phyloP scores from a whole-genome alignment of 2,329 filamentous ascomycete genomes.

The Cercospora sp. region DNA sequence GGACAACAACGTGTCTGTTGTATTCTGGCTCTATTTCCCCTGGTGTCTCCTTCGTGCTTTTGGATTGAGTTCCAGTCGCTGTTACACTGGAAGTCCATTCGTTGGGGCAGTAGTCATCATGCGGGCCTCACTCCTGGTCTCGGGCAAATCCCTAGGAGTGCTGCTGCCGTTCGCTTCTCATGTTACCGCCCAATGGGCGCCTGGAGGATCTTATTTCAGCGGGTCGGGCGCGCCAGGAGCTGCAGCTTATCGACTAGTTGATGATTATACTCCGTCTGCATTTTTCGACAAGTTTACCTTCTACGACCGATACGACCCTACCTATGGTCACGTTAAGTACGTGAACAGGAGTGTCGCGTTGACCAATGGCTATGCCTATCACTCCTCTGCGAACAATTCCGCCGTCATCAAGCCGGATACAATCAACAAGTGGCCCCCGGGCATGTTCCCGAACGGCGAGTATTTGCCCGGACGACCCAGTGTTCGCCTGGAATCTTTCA shows the following conservation, averaged over 20 bases:
- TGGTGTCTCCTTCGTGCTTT: conserved; percentile 1
- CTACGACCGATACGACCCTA: conserved; percentile 38
- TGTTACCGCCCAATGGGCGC: conserved; percentile 31
- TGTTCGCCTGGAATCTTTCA: conserved; percentile 42
- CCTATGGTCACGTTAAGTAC: conserved; percentile 43
- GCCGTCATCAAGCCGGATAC: conserved; percentile 41
- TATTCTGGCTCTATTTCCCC: neutral
- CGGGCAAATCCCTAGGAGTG: conserved; percentile 27
- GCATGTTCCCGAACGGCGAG: conserved; percentile 22
- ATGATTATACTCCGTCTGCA: conserved; percentile 35
- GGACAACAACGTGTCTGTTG: conserved; percentile 28
- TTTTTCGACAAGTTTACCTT: conserved; percentile 43
- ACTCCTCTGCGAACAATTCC: conserved; percentile 24
- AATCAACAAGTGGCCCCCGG: conserved; percentile 46
- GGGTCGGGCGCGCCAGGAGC: conserved; percentile 36
- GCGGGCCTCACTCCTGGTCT: conserved; percentile 31
- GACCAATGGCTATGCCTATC: conserved; percentile 37
- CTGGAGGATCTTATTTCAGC: conserved; percentile 31
- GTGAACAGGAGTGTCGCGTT: conserved; percentile 43
- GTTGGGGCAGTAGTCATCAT: conserved; percentile 23
- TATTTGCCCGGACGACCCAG: conserved; percentile 33
- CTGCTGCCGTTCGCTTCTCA: conserved; percentile 26
- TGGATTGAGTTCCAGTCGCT: neutral
- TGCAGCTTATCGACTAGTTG: conserved; percentile 35
- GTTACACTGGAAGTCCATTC: conserved; percentile 1